Conservation (phyloP, 2,329 filamentous ascomycete species). For the Ascochyta rabiei region DNA sequence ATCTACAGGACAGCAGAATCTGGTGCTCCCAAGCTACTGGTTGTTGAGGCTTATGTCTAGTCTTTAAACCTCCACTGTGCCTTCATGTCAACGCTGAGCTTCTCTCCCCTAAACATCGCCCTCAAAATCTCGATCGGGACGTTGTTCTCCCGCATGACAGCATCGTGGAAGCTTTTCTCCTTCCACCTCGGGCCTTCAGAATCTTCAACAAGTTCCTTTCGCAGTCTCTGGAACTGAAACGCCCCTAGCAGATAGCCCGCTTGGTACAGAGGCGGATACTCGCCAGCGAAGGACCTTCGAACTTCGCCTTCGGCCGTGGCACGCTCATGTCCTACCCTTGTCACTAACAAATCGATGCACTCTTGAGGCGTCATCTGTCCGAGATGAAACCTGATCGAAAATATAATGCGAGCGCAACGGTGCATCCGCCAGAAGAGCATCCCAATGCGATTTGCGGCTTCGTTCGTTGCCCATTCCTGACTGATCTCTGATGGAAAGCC, state of each 20-base stretch:
- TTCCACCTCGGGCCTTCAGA: slow-evolving; percentile 44
- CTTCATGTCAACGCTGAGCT: slow-evolving; percentile 53
- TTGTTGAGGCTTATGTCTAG: neutral
- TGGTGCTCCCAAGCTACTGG: neutral
- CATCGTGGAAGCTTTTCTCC: slow-evolving; percentile 64
- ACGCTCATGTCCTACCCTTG: slow-evolving; percentile 64
- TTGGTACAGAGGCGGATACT: slow-evolving; percentile 65
- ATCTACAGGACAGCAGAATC: no score
- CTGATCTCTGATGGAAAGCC: slow-evolving; percentile 27
- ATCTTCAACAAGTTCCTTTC: slow-evolving; percentile 54
- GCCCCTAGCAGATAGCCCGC: slow-evolving; percentile 66
- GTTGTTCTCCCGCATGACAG: slow-evolving; percentile 57
- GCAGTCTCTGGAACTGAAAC: slow-evolving; percentile 60
- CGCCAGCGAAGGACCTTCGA: slow-evolving; percentile 60
- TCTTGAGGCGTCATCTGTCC: slow-evolving; percentile 60
- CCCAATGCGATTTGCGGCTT: slow-evolving; percentile 61
- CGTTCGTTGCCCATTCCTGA: slow-evolving; percentile 55
- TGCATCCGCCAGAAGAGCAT: slow-evolving; percentile 69
- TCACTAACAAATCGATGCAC: slow-evolving; percentile 63
- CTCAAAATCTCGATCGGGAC: slow-evolving; percentile 63
- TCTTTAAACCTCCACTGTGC: slow-evolving; percentile 55
- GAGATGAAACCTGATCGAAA: slow-evolving; percentile 64
- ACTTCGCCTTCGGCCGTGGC: slow-evolving; percentile 67
- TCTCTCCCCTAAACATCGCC: slow-evolving; percentile 54
- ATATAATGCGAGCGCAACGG: slow-evolving; percentile 64